Base-by-base conservation (phyloP, 2,329 filamentous ascomycete species). In the Botrytis squamosa region DNA sequence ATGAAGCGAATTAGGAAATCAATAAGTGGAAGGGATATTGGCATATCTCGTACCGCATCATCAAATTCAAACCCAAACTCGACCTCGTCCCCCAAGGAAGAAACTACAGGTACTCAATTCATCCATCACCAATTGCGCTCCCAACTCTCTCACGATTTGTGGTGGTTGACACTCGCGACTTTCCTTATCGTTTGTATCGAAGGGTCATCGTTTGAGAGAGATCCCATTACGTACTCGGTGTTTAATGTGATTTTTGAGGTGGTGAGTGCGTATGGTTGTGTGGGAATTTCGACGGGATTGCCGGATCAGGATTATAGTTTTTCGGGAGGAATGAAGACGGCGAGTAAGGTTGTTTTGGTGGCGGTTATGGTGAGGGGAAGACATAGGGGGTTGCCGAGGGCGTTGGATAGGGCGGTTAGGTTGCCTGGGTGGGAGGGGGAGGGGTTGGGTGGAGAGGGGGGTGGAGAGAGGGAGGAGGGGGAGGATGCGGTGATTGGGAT, bases 131-230 rank as follows among this genome's bases (percentile, higher is more conserved):
- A 92, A 78, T 83, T 91, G 36, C 86, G 88, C n/a, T 86, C 86
- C 9, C 90, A 92, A 80, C 85, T 92, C 2, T 87, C 88, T 44
- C 89, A 92, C 79, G 90, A 92, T 78, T 83, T 92, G 25, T 92
- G 90, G 90, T 89, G 86, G 83, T 87, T 92, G 22, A 86, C 88
- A 4, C 81, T 91, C 0, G 88, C 88, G 3, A 85, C 90, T 20
- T 84, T 91, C 68, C 80, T 89, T 46, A 89, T 92, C 72, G 85
- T 85, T 71, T 85, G 88, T 57, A 88, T 90, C 65, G 90, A 92
- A 80, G 87, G 86, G 1, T 81, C 82, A 8, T 85, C 89, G 73
- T 89, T 88, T 68, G 81, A 85, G 1, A 77, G 80, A 8, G 84
- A 89, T 71, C 88, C 88, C 0, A 81, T 76, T 1, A 86, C 80